These are phyloP conservation scores for Vanrija sp. DNA, from an alignment of 1,284 basidiomycete species.

Conservation along the genomic window DNA sequence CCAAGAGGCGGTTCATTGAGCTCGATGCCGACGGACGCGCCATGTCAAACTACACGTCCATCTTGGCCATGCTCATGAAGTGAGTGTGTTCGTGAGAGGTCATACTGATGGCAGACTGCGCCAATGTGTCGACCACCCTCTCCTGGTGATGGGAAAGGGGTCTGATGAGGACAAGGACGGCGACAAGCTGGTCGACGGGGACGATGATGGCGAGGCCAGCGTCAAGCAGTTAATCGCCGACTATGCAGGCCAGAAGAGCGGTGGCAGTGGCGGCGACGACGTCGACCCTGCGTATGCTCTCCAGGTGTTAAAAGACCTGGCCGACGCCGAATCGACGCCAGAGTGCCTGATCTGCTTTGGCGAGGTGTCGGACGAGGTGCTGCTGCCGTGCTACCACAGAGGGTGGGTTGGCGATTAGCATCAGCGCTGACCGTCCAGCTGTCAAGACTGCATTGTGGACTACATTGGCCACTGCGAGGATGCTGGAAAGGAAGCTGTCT, in stretches of 20 bases:
- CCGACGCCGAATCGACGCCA: conserved; percentile 44
- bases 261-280: conserved; percentile 31
- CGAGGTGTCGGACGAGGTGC: conserved; percentile 55
- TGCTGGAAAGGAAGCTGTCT: conserved; percentile 39
- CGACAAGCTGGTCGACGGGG: conserved; percentile 47
- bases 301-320: conserved; percentile 61
- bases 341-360: conserved; percentile 74
- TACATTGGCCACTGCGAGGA: conserved; percentile 48
- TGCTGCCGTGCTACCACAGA: conserved; percentile 76
- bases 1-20: conserved; percentile 59
- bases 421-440: conserved; percentile 29
- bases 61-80: conserved; percentile 88
- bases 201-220: conserved; percentile 51
- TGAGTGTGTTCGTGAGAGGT: conserved; percentile 41
- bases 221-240: conserved; percentile 63
- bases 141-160: conserved; percentile 59
- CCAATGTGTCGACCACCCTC: conserved; percentile 79
- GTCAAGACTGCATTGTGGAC: conserved; percentile 48
- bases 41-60: conserved; percentile 81
- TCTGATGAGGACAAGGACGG: conserved; percentile 53
- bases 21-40: conserved; percentile 71
- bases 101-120: conserved; percentile 58
- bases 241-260: conserved; percentile 54
- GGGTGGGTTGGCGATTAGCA: conserved; percentile 55
- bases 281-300: conserved; percentile 57